A percentile compares a stretch with the other conserved stretches of the same genome.
Conservation (phyloP, 1,139 yeast species). For the Suhomyces terraborum region DNA sequence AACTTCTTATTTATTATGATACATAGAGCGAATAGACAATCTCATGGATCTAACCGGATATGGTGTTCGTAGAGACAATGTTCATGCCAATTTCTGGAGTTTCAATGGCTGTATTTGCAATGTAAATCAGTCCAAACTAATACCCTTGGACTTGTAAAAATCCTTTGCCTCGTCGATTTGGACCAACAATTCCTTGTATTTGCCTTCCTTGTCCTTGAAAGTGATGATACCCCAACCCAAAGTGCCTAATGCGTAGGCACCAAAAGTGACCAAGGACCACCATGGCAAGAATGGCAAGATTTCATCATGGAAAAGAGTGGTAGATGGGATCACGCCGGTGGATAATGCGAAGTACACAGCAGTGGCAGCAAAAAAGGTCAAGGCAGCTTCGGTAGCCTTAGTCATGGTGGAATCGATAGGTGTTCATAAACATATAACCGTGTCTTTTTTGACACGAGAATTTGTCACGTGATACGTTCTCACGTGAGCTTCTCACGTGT, state of each 20-base stretch:
- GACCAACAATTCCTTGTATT: constrained; percentile 61
- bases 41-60: background rate
- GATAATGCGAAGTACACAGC: constrained; percentile 58
- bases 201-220: constrained; percentile 72
- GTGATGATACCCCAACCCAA: constrained; percentile 73
- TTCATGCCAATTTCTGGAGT: background rate
- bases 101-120: background rate
- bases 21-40: constrained; percentile 8
- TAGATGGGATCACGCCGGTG: constrained; percentile 57
- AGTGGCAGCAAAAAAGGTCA: constrained; percentile 47
- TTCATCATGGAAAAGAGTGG: constrained; percentile 51
- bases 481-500: background rate
- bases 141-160: constrained; percentile 59
- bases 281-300: constrained; percentile 68
- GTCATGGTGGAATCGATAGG: constrained; percentile 49
- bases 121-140: constrained; percentile 46
- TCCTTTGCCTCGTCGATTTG: constrained; percentile 70
- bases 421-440: constrained; percentile 8
- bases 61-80: background rate
- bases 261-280: constrained; percentile 73
- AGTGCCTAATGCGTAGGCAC: constrained; percentile 70
- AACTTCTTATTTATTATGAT: constrained; percentile 6
- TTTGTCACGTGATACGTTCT: background rate
- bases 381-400: constrained; percentile 64
- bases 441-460: constrained; percentile 10